Conservation (phyloP, 2,329 filamentous ascomycete genomes). For the Aspergillus japonicus region DNA sequence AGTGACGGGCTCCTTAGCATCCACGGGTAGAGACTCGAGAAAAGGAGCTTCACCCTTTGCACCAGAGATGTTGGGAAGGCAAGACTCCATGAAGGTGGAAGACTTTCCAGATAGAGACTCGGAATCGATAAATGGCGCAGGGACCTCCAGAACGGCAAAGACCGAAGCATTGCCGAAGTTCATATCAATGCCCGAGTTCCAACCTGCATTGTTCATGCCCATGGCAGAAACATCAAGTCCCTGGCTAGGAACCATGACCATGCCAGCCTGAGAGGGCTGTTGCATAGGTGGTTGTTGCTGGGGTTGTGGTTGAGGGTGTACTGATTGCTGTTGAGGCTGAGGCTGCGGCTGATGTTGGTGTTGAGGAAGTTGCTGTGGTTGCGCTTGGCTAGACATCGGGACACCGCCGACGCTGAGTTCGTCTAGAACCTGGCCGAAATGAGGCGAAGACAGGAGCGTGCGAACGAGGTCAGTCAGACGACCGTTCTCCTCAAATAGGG, state of each 20-base stretch:
- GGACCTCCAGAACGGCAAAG: conserved; percentile 71
- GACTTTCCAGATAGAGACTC: conserved; percentile 70
- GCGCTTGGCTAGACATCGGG: conserved; percentile 37
- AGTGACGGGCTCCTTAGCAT: conserved; percentile 15
- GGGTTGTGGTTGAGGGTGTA: conserved; percentile 23
- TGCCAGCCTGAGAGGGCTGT: conserved; percentile 65
- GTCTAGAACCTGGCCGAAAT: conserved; percentile 79
- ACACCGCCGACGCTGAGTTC: conserved; percentile 63
- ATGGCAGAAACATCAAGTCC: conserved; percentile 72
- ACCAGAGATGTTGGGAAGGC: conserved; percentile 37
- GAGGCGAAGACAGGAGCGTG: conserved; percentile 75
- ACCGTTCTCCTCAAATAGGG: conserved; percentile 80
- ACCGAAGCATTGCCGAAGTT: conserved; percentile 46
- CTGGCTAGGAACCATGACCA: conserved; percentile 81
- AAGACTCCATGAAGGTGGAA: conserved; percentile 52
- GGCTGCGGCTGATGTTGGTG: conserved; percentile 38
- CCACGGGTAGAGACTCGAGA: conserved; percentile 42
- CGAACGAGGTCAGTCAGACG: conserved; percentile 75
- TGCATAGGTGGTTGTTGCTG: conserved; percentile 44
- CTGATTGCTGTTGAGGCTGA: conserved; percentile 41
- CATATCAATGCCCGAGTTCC: conserved; percentile 48
- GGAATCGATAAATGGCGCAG: conserved; percentile 60
- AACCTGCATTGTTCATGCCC: conserved; percentile 51
- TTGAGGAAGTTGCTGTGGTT: conserved; percentile 37
- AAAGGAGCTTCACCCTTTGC: conserved; percentile 52